phyloP scores from a whole-genome alignment of 805 yeast species.

The Blastobotrys muscicola region DNA sequence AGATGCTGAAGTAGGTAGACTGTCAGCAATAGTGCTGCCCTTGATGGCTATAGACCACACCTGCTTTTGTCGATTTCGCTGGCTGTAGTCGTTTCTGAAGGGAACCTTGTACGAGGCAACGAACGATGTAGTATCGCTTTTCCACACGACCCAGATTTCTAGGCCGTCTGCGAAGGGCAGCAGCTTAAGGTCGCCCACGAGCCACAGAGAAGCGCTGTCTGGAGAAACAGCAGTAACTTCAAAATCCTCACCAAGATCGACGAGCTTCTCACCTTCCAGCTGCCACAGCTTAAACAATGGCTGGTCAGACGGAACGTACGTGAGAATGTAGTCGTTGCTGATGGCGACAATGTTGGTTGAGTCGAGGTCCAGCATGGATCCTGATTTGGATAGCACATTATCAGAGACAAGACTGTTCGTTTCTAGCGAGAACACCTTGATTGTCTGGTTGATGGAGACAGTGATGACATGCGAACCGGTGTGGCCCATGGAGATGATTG shows the following conservation, averaged over 20 bases:
- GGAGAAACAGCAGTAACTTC: constrained; percentile 26
- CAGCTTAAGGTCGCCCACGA: constrained; percentile 38
- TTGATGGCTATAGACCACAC: too few relatives aligned
- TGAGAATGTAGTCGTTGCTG: constrained; percentile 21
- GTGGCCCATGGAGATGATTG: constrained; percentile 29
- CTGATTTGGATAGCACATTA: constrained; percentile 12
- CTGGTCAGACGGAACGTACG: constrained; percentile 31
- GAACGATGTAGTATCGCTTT: constrained; percentile 48
- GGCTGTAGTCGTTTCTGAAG: too few relatives aligned
- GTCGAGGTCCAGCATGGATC: too few relatives aligned
- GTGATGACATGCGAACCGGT: constrained; percentile 31
- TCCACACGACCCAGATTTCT: constrained; percentile 45
- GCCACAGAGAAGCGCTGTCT: constrained; percentile 35
- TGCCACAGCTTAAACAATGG: constrained; percentile 9
- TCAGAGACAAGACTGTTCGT: constrained; percentile 23
- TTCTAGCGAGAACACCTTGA: constrained; percentile 53
- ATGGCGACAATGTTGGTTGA: neutral
- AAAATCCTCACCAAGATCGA: constrained; percentile 22
- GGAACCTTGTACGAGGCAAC: constrained; percentile 21
- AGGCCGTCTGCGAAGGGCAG: constrained; percentile 12
- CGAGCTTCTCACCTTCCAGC: constrained; percentile 13
- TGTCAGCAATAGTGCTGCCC: constrained; percentile 1
- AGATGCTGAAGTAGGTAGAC: constrained; percentile 15
- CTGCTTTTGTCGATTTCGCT: too few relatives aligned
- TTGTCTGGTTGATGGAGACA: constrained; percentile 41